Percentiles rank a stretch among this genome's conserved stretches.
Conservation (phyloP, 805 yeast genomes). For the Saccharomycopsis microspora region DNA sequence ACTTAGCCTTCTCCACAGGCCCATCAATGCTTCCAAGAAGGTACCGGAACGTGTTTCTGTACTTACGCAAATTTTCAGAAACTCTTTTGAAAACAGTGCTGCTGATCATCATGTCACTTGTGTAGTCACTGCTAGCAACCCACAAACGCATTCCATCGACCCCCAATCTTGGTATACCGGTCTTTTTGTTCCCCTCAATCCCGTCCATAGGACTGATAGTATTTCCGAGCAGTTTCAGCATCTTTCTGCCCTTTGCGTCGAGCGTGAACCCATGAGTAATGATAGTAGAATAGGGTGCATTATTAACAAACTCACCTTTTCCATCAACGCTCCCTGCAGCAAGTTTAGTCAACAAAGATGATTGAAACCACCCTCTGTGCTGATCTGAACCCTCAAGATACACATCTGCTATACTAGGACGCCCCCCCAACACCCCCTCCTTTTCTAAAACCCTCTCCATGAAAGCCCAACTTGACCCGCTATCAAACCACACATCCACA, state of each 20-base stretch:
- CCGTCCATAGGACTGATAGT: conserved; percentile 59
- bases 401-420: conserved; percentile 56
- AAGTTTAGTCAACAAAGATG: conserved; percentile 72
- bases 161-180: conserved; percentile 55
- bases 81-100: conserved; percentile 63
- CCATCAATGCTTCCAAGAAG: conserved; percentile 60
- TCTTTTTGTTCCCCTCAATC: conserved; percentile 45
- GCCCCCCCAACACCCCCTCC: conserved; percentile 22
- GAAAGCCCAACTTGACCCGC: conserved; percentile 82
- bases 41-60: conserved; percentile 72
- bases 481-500: conserved; percentile 98
- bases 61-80: conserved; percentile 68
- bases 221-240: conserved; percentile 92
- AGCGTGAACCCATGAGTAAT: conserved; percentile 91
- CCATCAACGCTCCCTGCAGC: conserved; percentile 24
- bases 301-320: conserved; percentile 17
- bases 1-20: conserved; percentile 11
- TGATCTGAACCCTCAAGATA: conserved; percentile 97
- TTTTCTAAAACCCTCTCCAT: conserved; percentile 8
- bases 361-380: conserved; percentile 98
- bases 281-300: conserved; percentile 61
- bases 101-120: conserved; percentile 69
- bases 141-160: conserved; percentile 85
- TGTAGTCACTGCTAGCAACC: conserved; percentile 83
- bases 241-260: conserved; percentile 76